Conservation (phyloP, 1,284 basidiomycete species). For the Sporisorium graminicola region DNA sequence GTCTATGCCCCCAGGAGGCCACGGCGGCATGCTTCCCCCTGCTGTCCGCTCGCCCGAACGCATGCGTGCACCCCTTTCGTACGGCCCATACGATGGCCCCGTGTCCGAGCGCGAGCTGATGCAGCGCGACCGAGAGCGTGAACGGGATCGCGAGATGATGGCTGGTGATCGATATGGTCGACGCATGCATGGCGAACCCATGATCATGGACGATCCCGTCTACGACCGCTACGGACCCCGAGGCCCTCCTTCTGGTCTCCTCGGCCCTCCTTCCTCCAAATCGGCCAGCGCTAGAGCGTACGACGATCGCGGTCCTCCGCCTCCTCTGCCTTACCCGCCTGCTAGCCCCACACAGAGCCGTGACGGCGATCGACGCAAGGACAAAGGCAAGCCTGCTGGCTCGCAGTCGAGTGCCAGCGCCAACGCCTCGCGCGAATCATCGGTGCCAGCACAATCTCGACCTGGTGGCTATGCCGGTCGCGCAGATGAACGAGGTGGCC, state of each 20-base stretch:
- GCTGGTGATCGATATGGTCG: constrained; percentile 47
- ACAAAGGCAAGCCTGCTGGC: constrained; percentile 24
- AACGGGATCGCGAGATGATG: constrained; percentile 48
- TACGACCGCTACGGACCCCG: constrained; percentile 47
- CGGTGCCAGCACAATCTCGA: constrained; percentile 28
- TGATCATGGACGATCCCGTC: constrained; percentile 38
- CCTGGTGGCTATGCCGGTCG: constrained; percentile 12
- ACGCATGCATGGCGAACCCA: constrained; percentile 38
- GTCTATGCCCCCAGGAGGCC: constrained; percentile 31
- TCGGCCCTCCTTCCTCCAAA: constrained; percentile 32
- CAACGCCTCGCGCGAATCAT: constrained; percentile 24
- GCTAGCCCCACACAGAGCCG: constrained; percentile 45
- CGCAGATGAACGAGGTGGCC: constrained; percentile 13
- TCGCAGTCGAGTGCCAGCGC: constrained; percentile 12
- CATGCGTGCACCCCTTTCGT: constrained; percentile 39
- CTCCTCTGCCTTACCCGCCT: constrained; percentile 44
- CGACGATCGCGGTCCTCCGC: constrained; percentile 45
- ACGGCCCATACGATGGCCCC: constrained; percentile 34
- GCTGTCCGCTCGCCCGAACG: constrained; percentile 47
- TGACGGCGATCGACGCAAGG: constrained; percentile 44
- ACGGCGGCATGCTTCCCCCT: constrained; percentile 39
- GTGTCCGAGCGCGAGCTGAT: constrained; percentile 43
- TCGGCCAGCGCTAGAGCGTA: constrained; percentile 29
- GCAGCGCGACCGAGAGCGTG: constrained; percentile 38
- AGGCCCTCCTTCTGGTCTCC: constrained; percentile 41